Conservation (phyloP, 345 rosid genomes). For the Eucalyptus lansdowneana region DNA sequence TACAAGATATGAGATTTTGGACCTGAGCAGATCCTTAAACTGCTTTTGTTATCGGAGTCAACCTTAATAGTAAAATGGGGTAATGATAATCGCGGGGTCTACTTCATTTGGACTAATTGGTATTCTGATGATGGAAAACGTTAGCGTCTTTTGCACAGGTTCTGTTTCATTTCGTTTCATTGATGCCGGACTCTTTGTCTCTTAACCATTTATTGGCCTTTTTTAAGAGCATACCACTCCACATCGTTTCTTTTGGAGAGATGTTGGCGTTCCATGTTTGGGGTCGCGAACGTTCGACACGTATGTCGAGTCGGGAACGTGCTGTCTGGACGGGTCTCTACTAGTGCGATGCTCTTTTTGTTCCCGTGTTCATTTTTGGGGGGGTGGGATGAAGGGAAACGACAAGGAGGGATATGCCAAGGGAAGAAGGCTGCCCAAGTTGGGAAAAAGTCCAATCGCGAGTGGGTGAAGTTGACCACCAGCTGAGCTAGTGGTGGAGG, state of each 20-base stretch:
- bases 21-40: too few species aligned
- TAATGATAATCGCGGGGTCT: rapidly evolving
- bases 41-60: too few species aligned
- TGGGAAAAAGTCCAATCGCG: background rate
- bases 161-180: background rate
- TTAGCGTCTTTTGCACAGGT: background rate
- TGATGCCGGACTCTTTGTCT: background rate
- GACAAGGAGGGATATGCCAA: background rate
- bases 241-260: background rate
- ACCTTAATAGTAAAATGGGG: rapidly evolving
- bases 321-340: background rate
- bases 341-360: background rate
- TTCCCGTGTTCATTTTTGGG: background rate
- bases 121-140: background rate
- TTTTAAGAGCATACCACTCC: background rate
- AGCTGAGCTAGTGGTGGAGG: background rate
- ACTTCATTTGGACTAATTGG: background rate
- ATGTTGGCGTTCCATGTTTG: background rate
- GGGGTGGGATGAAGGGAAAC: background rate
- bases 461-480: background rate
- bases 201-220: background rate
- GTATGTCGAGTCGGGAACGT: background rate
- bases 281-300: background rate
- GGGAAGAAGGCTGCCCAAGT: background rate
- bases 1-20: background rate